phyloP scores from a whole-genome alignment of 306 rosid species.

The Gillenia trifoliata region DNA sequence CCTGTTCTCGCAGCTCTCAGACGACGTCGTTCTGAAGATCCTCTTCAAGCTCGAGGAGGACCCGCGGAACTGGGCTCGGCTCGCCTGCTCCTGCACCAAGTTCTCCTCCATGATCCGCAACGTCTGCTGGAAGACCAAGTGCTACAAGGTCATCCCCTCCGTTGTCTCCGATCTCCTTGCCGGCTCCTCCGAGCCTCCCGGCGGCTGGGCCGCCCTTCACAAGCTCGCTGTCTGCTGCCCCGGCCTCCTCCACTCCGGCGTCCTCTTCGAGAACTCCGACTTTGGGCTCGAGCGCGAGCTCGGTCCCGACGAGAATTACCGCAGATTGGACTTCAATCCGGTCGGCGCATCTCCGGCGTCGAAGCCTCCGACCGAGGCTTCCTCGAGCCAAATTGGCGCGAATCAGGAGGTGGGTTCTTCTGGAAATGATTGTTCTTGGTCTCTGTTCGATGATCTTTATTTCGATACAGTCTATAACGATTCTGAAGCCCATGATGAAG shows the following conservation, averaged over 20 bases:
- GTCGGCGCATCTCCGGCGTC: not conserved
- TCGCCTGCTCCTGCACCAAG: conserved; percentile 69
- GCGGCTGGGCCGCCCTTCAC: conserved; percentile 55
- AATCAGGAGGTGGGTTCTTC: conserved; percentile 10
- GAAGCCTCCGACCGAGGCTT: not conserved
- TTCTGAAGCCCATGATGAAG: conserved; percentile 31
- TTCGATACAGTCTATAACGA: conserved; percentile 53
- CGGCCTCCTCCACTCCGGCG: conserved; percentile 73
- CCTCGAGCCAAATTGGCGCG: conserved; percentile 1
- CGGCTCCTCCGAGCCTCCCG: conserved; percentile 24
- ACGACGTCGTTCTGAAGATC: conserved; percentile 61
- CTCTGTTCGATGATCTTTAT: conserved; percentile 77
- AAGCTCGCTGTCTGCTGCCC: conserved; percentile 90
- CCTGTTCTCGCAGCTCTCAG: conserved; percentile 48
- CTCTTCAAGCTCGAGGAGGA: conserved; percentile 66
- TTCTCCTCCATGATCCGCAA: conserved; percentile 54
- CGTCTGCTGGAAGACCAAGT: conserved; percentile 60
- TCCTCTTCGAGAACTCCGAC: conserved; percentile 67
- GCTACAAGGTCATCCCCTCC: conserved; percentile 46
- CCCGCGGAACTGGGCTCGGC: conserved; percentile 81
- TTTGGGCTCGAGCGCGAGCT: conserved; percentile 76
- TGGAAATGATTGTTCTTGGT: conserved; percentile 55
- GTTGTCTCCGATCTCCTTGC: conserved; percentile 48
- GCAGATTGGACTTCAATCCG: not conserved
- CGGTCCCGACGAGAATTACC: conserved; percentile 44